These are phyloP conservation scores for Stephania yunnanensis DNA, from an alignment of 164 flowering plant genomes.

Conservation along the genomic window DNA sequence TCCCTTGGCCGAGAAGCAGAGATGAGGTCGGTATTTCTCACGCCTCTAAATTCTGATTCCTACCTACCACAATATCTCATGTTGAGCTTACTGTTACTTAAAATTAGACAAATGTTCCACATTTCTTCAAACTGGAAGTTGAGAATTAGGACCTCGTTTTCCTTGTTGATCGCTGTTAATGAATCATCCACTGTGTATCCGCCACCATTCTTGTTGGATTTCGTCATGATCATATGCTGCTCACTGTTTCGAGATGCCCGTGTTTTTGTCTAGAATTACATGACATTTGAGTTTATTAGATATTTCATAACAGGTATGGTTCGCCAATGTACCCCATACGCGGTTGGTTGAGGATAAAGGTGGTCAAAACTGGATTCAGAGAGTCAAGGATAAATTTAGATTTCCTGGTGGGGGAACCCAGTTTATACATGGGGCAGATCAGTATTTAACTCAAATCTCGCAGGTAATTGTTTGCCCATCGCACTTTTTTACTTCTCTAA, in stretches of 20 bases:
- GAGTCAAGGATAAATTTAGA: conserved; percentile 68
- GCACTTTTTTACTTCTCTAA: neutral
- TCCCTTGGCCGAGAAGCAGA: conserved; percentile 90
- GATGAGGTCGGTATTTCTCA: conserved; percentile 84
- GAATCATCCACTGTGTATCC: neutral
- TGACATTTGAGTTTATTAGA: neutral
- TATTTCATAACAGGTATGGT: conserved; percentile 70
- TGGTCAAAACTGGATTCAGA: conserved; percentile 91
- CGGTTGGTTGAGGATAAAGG: conserved; percentile 94
- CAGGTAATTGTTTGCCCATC: conserved; percentile 35
- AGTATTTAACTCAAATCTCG: conserved; percentile 85
- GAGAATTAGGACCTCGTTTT: neutral
- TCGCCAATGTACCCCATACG: conserved; percentile 85
- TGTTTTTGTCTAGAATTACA: neutral
- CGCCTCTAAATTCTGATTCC: neutral
- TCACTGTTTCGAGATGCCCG: too few relatives aligned
- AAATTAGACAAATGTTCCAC: neutral
- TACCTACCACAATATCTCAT: neutral
- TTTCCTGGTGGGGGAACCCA: conserved; percentile 99
- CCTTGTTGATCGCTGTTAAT: neutral
- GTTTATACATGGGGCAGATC: conserved; percentile 95
- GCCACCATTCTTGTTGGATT: neutral
- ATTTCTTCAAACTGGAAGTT: neutral
- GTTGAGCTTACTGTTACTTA: neutral
- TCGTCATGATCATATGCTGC: too few relatives aligned